Conservation (phyloP, 352 stramenopile genomes). For the Globisporangium apiculatum region DNA sequence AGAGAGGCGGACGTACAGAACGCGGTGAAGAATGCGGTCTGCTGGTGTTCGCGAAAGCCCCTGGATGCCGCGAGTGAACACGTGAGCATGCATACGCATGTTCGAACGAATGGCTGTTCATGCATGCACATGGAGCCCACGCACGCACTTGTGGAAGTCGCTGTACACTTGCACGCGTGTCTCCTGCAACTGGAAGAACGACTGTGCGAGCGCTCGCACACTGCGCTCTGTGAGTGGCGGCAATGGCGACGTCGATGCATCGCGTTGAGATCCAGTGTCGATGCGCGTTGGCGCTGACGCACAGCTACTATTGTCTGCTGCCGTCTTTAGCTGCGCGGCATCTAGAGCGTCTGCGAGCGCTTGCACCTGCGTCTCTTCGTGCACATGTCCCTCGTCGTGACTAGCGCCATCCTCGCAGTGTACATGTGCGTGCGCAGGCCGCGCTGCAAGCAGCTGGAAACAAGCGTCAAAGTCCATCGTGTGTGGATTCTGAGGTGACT, state of each 20-base stretch:
- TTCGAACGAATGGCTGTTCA: too few species aligned
- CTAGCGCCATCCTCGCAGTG: slow-evolving; percentile 43
- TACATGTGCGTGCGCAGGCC: slow-evolving; percentile 44
- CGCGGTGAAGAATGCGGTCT: slow-evolving; percentile 42
- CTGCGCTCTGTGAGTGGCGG: slow-evolving; percentile 8
- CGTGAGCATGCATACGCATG: neutral
- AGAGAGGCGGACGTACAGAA: slow-evolving; percentile 40
- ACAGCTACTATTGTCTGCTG: neutral
- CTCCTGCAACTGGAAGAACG: slow-evolving; percentile 55
- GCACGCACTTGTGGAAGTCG: slow-evolving; percentile 45
- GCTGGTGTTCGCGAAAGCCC: slow-evolving; percentile 61
- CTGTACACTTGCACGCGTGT: slow-evolving; percentile 62
- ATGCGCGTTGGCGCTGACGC: neutral
- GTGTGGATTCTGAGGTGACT: neutral
- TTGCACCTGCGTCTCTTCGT: slow-evolving; percentile 7
- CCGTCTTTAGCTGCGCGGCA: neutral
- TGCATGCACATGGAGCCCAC: neutral
- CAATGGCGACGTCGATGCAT: neutral
- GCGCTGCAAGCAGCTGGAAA: slow-evolving; percentile 52
- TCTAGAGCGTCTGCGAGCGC: slow-evolving; percentile 14
- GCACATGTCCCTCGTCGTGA: neutral
- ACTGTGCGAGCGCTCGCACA: slow-evolving; percentile 20
- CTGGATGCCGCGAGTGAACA: slow-evolving; percentile 15
- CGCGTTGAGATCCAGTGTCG: neutral
- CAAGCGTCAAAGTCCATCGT: slow-evolving; percentile 67